Conservation (phyloP, 768 basidiomycete species). For the Tricholoma flavovirens region DNA sequence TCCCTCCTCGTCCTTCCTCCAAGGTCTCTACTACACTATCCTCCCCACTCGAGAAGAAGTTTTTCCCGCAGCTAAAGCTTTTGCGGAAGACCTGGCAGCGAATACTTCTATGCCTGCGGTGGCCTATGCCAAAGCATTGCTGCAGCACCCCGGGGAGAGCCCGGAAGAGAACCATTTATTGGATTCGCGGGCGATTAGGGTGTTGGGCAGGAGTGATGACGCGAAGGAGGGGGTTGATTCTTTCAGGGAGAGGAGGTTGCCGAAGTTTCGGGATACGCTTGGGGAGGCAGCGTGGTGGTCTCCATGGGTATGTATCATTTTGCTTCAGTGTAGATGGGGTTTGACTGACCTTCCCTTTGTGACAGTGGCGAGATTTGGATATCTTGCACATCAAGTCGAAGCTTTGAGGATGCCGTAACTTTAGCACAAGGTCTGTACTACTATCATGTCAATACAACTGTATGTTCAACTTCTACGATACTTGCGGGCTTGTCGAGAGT, state of each 20-base stretch:
- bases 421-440: not conserved
- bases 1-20: constrained; percentile 39
- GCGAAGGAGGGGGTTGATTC: constrained; percentile 41
- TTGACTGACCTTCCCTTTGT: not conserved
- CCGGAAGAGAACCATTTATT: constrained; percentile 50
- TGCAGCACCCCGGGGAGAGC: constrained; percentile 44
- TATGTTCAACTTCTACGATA: too few species aligned
- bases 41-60: constrained; percentile 46
- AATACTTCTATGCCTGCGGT: constrained; percentile 47
- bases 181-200: constrained; percentile 44
- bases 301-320: constrained; percentile 42
- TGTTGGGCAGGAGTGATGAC: constrained; percentile 34
- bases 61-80: constrained; percentile 44
- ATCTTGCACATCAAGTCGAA: constrained; percentile 12
- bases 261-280: constrained; percentile 40
- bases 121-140: constrained; percentile 45
- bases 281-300: constrained; percentile 39
- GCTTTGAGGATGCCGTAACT: constrained; percentile 1
- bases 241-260: constrained; percentile 42
- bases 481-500: too few species aligned
- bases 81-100: constrained; percentile 45
- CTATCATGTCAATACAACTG: not conserved
- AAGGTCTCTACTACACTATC: constrained; percentile 40
- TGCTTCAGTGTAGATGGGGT: not conserved
- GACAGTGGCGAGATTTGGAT: constrained; percentile 14